Conservation (phyloP, 768 basidiomycete genomes). For the Hygrophorus pudorinus region DNA sequence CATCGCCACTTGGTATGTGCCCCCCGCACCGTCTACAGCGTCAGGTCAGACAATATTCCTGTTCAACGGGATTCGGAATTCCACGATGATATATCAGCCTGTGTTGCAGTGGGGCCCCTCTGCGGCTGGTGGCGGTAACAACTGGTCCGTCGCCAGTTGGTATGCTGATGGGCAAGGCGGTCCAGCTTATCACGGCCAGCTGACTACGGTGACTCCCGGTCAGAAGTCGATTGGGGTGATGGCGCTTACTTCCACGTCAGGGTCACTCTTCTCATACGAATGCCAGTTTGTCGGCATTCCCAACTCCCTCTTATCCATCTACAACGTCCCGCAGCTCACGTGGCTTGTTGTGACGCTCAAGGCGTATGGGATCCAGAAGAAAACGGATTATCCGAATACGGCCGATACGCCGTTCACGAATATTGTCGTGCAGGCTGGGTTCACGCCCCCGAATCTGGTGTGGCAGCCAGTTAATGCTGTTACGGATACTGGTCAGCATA, state of each 20-base stretch:
- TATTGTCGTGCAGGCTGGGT: no score
- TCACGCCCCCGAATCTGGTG: no score
- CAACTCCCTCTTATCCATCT: background rate
- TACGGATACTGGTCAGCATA: no score
- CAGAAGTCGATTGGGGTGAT: background rate
- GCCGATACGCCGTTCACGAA: slow-evolving; percentile 9
- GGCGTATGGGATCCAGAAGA: background rate
- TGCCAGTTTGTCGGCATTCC: background rate
- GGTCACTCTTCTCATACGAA: background rate
- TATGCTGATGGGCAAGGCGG: slow-evolving; percentile 1
- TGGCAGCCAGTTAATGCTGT: no score
- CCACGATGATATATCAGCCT: slow-evolving; percentile 14
- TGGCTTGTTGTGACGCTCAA: background rate
- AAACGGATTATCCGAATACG: slow-evolving; percentile 1
- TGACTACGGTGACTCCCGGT: background rate
- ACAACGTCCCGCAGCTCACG: background rate
- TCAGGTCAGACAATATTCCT: slow-evolving; percentile 15
- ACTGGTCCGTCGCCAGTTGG: slow-evolving; percentile 18
- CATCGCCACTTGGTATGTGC: slow-evolving; percentile 14
- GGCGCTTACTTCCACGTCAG: background rate
- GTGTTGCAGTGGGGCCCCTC: slow-evolving; percentile 18
- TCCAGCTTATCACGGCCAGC: background rate
- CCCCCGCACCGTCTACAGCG: slow-evolving; percentile 11
- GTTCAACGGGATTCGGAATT: slow-evolving; percentile 12
- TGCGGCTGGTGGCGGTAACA: slow-evolving; percentile 15